These are phyloP conservation scores for Lophiostoma macrostomum DNA, from an alignment of 495 filamentous ascomycete species.

Conservation along the genomic window DNA sequence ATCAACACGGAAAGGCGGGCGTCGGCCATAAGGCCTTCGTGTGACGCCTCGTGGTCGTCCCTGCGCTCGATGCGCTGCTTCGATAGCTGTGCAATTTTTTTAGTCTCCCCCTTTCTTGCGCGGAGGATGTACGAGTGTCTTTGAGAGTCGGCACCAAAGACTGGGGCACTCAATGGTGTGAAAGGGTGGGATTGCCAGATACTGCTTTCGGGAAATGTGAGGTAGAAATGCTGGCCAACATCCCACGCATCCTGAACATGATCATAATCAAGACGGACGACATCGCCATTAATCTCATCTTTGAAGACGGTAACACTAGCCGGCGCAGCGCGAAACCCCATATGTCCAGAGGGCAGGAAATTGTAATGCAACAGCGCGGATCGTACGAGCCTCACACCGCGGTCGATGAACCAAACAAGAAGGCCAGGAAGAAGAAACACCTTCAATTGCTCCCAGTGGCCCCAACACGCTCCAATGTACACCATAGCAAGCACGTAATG, in stretches of 20 bases:
- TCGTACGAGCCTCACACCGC: slow-evolving; percentile 48
- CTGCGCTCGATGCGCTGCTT: neutral
- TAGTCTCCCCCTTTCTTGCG: slow-evolving; percentile 59
- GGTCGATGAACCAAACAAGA: slow-evolving; percentile 55
- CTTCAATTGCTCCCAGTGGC: slow-evolving; percentile 59
- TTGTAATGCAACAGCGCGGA: slow-evolving; percentile 52
- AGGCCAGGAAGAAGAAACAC: slow-evolving; percentile 63
- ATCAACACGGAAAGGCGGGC: slow-evolving; percentile 49
- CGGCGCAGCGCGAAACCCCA: slow-evolving; percentile 51
- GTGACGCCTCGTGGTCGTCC: neutral
- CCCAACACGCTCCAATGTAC: slow-evolving; percentile 66
- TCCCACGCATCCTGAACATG: slow-evolving; percentile 56
- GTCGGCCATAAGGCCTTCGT: neutral
- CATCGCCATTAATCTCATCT: slow-evolving; percentile 47
- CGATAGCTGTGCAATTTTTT: slow-evolving; percentile 47
- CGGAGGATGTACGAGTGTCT: slow-evolving; percentile 62
- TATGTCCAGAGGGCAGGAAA: slow-evolving; percentile 7
- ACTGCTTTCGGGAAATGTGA: slow-evolving; percentile 57
- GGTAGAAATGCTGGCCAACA: slow-evolving; percentile 64
- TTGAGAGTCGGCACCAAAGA: slow-evolving; percentile 35
- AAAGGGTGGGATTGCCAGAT: slow-evolving; percentile 70
- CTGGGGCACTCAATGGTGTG: slow-evolving; percentile 55
- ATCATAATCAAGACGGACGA: slow-evolving; percentile 56
- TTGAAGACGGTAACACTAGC: slow-evolving; percentile 49
- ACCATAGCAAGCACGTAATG: slow-evolving; percentile 64